These are phyloP conservation scores for Pichia sp. DNA, from an alignment of 1,139 yeast genomes.

Conservation along the genomic window DNA sequence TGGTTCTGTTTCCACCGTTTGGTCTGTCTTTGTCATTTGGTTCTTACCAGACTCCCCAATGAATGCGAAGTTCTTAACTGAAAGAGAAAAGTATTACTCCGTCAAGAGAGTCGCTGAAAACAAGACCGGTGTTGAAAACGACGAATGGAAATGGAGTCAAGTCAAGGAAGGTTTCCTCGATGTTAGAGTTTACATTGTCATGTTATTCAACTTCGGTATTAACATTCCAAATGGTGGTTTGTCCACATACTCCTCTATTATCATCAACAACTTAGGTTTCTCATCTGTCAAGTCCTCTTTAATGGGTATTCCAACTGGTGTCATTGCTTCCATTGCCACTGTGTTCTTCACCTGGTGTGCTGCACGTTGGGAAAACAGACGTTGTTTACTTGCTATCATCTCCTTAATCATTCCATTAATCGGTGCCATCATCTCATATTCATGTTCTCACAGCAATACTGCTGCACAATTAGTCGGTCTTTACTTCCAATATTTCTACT, in stretches of 20 bases:
- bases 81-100: slow-evolving; percentile 31
- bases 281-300: slow-evolving; percentile 38
- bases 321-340: slow-evolving; percentile 29
- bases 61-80: slow-evolving; percentile 10
- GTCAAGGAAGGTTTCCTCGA: slow-evolving; percentile 34
- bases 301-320: slow-evolving; percentile 47
- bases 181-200: slow-evolving; percentile 33
- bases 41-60: slow-evolving; percentile 13
- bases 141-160: slow-evolving; percentile 34
- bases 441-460: slow-evolving; percentile 1
- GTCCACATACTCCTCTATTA: slow-evolving; percentile 45
- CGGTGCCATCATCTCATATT: slow-evolving; percentile 4
- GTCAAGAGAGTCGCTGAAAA: slow-evolving; percentile 34
- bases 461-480: slow-evolving; percentile 6
- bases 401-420: slow-evolving; percentile 3
- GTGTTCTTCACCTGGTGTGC: slow-evolving; percentile 4
- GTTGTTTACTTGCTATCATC: slow-evolving; percentile 4
- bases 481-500: slow-evolving; percentile 5
- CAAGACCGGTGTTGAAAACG: slow-evolving; percentile 33
- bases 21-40: slow-evolving; percentile 8
- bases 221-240: slow-evolving; percentile 26
- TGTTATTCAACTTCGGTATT: slow-evolving; percentile 37
- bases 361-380: slow-evolving; percentile 2
- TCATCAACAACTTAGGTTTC: slow-evolving; percentile 48
- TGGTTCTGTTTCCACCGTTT: slow-evolving; percentile 32